Conservation (phyloP, 2,329 filamentous ascomycete species). For the Parascedosporium putredinis region DNA sequence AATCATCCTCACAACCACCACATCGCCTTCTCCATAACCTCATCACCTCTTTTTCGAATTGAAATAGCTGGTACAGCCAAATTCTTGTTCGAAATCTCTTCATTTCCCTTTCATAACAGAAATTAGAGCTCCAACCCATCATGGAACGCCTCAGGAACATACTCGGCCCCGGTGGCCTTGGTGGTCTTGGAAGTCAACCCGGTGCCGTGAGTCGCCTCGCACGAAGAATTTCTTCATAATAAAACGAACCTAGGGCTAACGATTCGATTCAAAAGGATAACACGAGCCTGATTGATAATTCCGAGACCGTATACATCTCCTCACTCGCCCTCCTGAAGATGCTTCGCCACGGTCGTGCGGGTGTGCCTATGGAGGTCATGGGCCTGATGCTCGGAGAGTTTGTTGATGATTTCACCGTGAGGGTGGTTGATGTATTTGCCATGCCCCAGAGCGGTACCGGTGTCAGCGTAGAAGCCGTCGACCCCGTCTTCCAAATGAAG, state of each 20-base stretch:
- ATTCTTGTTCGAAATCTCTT: background rate
- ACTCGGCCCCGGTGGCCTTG: slow-evolving; percentile 63
- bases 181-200: slow-evolving; percentile 42
- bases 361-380: slow-evolving; percentile 99
- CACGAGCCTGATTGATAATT: slow-evolving; percentile 89
- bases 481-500: slow-evolving; percentile 98
- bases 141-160: slow-evolving; percentile 94
- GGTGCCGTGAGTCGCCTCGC: slow-evolving; percentile 8
- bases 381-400: slow-evolving; percentile 68
- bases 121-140: slow-evolving; percentile 15
- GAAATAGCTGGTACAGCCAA: background rate
- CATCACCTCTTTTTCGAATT: background rate
- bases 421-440: slow-evolving; percentile 96
- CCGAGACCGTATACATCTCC: slow-evolving; percentile 98
- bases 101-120: background rate
- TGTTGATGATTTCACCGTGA: slow-evolving; percentile 53
- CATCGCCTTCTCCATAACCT: background rate
- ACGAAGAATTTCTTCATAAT: background rate
- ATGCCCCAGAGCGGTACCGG: slow-evolving; percentile 99
- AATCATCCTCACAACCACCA: background rate
- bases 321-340: slow-evolving; percentile 96
- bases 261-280: slow-evolving; percentile 63
- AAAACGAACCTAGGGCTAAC: background rate
- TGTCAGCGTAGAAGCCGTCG: slow-evolving; percentile 95
- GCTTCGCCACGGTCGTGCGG: slow-evolving; percentile 91